A percentile compares a stretch with the other conserved stretches of the same genome.
These are phyloP conservation scores for Boletus putidus DNA, from an alignment of 1,284 basidiomycete species.

Conservation along the genomic window DNA sequence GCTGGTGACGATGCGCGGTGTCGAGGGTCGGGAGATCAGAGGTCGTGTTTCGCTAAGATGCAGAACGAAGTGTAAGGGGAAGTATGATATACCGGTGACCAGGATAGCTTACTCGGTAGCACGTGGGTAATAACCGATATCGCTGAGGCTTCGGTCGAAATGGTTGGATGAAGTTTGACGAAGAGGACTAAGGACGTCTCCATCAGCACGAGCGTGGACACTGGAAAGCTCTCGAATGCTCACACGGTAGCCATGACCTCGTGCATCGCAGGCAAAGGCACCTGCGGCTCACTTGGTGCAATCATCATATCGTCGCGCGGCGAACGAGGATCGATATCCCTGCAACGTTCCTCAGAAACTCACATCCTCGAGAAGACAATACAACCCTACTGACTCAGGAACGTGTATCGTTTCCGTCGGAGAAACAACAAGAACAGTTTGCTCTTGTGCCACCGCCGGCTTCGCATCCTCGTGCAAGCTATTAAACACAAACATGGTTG, in stretches of 20 bases:
- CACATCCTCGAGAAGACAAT: conserved; percentile 4
- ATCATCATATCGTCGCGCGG: conserved; percentile 37
- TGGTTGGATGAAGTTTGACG: conserved; percentile 32
- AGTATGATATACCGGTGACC: not conserved
- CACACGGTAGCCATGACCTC: conserved; percentile 41
- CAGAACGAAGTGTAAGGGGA: conserved; percentile 5
- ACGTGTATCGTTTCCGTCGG: conserved; percentile 35
- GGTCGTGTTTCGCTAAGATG: conserved; percentile 42
- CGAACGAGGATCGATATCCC: conserved; percentile 38
- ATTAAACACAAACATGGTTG: conserved; percentile 2
- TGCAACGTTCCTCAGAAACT: conserved; percentile 12
- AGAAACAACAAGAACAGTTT: conserved; percentile 20
- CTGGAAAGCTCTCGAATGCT: conserved; percentile 11
- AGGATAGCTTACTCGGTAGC: conserved; percentile 25
- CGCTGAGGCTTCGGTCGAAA: conserved; percentile 26
- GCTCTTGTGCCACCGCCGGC: conserved; percentile 8
- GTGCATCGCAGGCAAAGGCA: conserved; percentile 42
- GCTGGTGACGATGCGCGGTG: conserved; percentile 35
- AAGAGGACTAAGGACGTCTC: conserved; percentile 17
- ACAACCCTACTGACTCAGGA: conserved; percentile 23
- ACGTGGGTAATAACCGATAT: conserved; percentile 19
- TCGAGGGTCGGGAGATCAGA: conserved; percentile 36
- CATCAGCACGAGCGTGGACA: not conserved
- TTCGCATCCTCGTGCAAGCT: conserved; percentile 41
- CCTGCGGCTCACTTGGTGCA: conserved; percentile 29